These are phyloP conservation scores for Oryza coarctata DNA, from an alignment of 176 grass and related monocot genomes.

Conservation along the genomic window DNA sequence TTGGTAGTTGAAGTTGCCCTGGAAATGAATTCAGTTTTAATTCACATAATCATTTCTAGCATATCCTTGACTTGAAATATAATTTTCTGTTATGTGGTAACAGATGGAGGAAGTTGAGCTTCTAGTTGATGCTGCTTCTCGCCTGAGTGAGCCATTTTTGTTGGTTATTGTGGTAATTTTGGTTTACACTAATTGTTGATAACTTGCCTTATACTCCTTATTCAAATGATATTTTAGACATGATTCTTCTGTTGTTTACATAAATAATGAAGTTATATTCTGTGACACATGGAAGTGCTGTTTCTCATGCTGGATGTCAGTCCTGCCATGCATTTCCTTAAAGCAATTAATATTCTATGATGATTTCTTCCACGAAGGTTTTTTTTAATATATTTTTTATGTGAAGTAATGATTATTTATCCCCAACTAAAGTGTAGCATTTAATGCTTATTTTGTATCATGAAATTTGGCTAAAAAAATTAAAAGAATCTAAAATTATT, in stretches of 20 bases:
- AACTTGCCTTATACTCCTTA: slow-evolving; percentile 10
- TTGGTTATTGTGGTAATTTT: slow-evolving; percentile 99
- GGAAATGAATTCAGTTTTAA: slow-evolving; percentile 55
- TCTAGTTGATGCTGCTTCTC: slow-evolving; percentile 87
- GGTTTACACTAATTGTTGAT: slow-evolving; percentile 43
- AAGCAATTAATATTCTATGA: slow-evolving; percentile 2
- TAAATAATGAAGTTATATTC: slow-evolving; percentile 11
- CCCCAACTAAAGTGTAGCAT: background rate
- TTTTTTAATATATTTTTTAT: background rate
- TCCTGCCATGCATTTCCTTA: background rate
- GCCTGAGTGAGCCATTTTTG: slow-evolving; percentile 98
- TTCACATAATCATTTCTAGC: slow-evolving; percentile 37
- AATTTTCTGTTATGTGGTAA: slow-evolving; percentile 48
- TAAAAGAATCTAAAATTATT: background rate
- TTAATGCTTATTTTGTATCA: slow-evolving; percentile 6
- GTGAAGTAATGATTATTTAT: background rate
- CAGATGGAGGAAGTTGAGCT: slow-evolving; percentile 98
- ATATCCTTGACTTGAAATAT: slow-evolving; percentile 53
- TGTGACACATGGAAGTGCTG: background rate
- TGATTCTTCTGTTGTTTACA: slow-evolving; percentile 11
- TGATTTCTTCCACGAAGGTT: background rate
- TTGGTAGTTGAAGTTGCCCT: slow-evolving; percentile 94
- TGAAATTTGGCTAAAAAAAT: background rate
- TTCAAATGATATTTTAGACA: background rate
- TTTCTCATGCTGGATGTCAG: background rate